Evolutionary conservation across 108 stramenopile genomes (phyloP), one percentile per base, ranked within the genome.

Genomic region (Bacterosira constricta): DNA sequence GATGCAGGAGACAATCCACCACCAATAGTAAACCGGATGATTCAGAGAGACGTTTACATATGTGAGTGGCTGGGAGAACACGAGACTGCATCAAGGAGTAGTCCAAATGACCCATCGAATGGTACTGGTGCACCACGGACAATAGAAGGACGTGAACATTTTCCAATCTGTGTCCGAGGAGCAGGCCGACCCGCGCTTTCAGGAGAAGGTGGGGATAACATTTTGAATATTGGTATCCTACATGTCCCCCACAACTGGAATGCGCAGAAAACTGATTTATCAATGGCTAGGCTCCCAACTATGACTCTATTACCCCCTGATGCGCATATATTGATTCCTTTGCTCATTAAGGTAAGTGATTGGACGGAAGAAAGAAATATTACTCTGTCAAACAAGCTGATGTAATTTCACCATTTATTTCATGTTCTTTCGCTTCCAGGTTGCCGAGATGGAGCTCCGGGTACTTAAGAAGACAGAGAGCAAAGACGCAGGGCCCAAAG

Each of bases 301-400:
- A 34, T 93, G 59, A 90, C 89, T 31, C 55, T 93, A 6, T 73
- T 93, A 17, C 92, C 92, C 47, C 92, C 92, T 39, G 92, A 93
- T 66, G 85, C 92, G 9, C 92, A 93, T 47, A 78, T 93, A 46
- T 66, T 93, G 10, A 60, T 93, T 9, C 92, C 92, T 27, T 47
- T 93, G 59, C 65, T 93, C 18, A 60, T 93, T 25, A 49, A 49
- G 21, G 47, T 49, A 25, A 49, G 47, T 26, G 17, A n/a, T 49
- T 25, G 1, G 9, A 49, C 18, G 23, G 47, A 49, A 25, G 1
- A 10, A 8, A 49, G 11, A 1, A 4, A 49, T 23, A 0, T 25
- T 5, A 17, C 2, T n/a, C 5, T 44, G 42, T 49, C 11, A 13
- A 23, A 25, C 9, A 8, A 6, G 17, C 2, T 49, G 23, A 44